Percentiles rank a stretch among this genome's conserved stretches.
Conservation (phyloP, 305 asterid species). For the Solanum hybrid region DNA sequence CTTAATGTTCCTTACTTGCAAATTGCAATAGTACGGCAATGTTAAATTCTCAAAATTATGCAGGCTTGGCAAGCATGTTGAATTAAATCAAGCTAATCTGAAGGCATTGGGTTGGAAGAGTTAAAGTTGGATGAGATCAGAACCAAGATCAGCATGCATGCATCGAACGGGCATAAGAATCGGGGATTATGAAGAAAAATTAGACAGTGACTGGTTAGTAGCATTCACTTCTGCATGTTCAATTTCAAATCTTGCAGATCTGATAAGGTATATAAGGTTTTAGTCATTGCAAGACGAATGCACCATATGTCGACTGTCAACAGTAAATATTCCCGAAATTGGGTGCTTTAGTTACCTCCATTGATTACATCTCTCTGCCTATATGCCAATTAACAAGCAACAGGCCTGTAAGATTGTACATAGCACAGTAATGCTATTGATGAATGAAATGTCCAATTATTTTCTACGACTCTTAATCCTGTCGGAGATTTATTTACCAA, state of each 20-base stretch:
- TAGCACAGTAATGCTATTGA: neutral
- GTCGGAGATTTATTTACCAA: neutral
- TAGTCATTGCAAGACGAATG: neutral
- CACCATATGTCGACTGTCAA: neutral
- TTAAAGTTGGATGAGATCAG: slow-evolving; percentile 5
- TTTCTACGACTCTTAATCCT: neutral
- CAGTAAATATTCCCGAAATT: neutral
- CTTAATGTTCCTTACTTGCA: neutral
- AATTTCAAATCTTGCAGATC: neutral
- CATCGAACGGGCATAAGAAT: neutral
- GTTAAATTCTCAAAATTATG: neutral
- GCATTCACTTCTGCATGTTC: neutral
- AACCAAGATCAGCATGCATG: neutral
- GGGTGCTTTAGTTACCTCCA: neutral
- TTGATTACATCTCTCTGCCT: neutral
- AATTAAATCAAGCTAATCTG: slow-evolving; percentile 42
- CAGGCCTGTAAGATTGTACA: neutral
- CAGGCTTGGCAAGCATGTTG: slow-evolving; percentile 78
- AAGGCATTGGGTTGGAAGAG: slow-evolving; percentile 67
- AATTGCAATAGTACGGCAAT: neutral
- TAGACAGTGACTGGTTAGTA: neutral
- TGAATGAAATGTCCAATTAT: neutral
- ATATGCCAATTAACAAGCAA: neutral
- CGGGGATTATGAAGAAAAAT: neutral
- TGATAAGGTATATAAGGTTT: neutral